Evolutionary conservation across 1,139 yeast genomes (phyloP).

Genomic region (Blastobotrys ciferrii): DNA sequence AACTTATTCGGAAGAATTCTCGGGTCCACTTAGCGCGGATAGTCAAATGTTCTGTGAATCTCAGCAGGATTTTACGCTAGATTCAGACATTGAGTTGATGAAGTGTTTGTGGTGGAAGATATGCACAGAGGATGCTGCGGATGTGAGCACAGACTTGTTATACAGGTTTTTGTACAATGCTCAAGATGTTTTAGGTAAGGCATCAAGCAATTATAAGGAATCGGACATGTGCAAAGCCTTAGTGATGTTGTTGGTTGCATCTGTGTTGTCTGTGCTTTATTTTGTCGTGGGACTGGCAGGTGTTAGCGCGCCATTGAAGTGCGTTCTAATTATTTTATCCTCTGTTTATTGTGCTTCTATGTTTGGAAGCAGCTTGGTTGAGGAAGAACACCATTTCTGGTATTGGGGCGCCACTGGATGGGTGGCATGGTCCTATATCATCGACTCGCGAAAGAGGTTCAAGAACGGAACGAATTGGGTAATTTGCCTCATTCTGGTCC

Average conservation of each 20-base stretch:
- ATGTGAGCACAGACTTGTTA: slow-evolving; percentile 23
- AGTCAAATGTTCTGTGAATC: slow-evolving; percentile 21
- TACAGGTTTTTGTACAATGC: slow-evolving; percentile 46
- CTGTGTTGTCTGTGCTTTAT: slow-evolving; percentile 19
- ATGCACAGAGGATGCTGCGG: slow-evolving; percentile 5
- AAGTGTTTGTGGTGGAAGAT: slow-evolving; percentile 25
- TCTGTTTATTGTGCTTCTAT: slow-evolving; percentile 54
- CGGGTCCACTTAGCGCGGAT: slow-evolving; percentile 11
- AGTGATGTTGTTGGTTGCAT: slow-evolving; percentile 34
- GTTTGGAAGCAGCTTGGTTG: slow-evolving; percentile 91
- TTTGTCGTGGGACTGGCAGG: slow-evolving; percentile 14
- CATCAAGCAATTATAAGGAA: slow-evolving; percentile 75
- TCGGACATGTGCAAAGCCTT: slow-evolving; percentile 51
- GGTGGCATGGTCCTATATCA: slow-evolving; percentile 33
- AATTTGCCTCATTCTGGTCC: slow-evolving; percentile 43
- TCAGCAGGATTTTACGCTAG: slow-evolving; percentile 19
- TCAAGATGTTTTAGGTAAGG: slow-evolving; percentile 57
- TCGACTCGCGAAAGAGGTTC: slow-evolving; percentile 28
- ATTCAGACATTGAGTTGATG: slow-evolving; percentile 28
- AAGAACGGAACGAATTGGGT: slow-evolving; percentile 33
- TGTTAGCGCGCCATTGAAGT: slow-evolving; percentile 12
- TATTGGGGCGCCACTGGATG: slow-evolving; percentile 64
- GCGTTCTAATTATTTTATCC: slow-evolving; percentile 40
- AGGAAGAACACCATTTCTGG: slow-evolving; percentile 97
- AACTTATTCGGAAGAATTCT: slow-evolving; percentile 21